Conservation (phyloP, 768 basidiomycete species). For the Cystofilobasidium bisporidii region DNA sequence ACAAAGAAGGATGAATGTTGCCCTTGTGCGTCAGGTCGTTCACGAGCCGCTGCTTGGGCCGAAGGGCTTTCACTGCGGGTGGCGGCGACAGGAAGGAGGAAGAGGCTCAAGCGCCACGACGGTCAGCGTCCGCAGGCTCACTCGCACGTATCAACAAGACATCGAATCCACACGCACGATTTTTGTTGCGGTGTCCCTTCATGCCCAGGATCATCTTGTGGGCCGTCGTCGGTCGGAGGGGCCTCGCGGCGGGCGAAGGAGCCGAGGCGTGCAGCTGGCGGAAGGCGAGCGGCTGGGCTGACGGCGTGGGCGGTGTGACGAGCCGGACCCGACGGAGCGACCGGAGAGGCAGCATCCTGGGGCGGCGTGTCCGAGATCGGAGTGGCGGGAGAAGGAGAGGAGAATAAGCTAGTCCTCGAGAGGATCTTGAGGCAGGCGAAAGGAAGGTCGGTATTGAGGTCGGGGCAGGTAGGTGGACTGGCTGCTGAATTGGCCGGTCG, state of each 20-base stretch:
- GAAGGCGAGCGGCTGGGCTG: neutral
- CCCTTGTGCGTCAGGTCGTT: neutral
- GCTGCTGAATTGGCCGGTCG: too few relatives aligned
- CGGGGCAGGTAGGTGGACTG: too few relatives aligned
- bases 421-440: too few relatives aligned
- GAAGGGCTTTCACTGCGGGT: slow-evolving; percentile 7
- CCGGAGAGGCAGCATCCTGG: slow-evolving; percentile 16
- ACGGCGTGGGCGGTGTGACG: neutral
- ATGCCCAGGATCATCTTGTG: slow-evolving; percentile 18
- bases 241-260: neutral
- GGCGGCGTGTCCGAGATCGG: neutral
- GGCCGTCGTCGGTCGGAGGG: slow-evolving; percentile 1
- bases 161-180: neutral
- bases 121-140: neutral
- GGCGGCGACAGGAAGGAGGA: neutral
- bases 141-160: neutral
- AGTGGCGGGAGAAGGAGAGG: neutral
- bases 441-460: too few relatives aligned
- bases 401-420: too few relatives aligned
- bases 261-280: slow-evolving; percentile 1
- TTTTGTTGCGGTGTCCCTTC: neutral
- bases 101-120: neutral
- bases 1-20: slow-evolving; percentile 16
- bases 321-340: neutral
- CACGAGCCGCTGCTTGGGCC: slow-evolving; percentile 10